Evolutionary conservation across 2,329 filamentous ascomycete genomes (phyloP), one percentile per base, ranked within the genome.

Genomic region (Fonsecaea erecta): DNA sequence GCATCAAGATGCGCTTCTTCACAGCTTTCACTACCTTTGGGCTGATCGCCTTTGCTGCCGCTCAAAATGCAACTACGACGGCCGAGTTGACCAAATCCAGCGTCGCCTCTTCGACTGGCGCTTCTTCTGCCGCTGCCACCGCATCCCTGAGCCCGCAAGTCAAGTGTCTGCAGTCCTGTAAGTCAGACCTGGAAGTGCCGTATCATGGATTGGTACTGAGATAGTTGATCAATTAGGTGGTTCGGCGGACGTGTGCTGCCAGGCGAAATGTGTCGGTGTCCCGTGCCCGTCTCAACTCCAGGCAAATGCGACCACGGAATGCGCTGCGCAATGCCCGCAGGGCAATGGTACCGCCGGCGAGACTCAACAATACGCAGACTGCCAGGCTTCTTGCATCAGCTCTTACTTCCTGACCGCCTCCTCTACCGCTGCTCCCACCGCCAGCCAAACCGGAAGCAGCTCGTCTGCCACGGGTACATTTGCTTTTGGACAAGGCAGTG

Each of bases 321-420:
- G 84, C 71, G 83, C 82, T 53, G 77, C 77, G 52, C 77, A 80
- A 60, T 86, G 84, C 74, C 79, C 82, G 63, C 82, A 85, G 77
- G 84, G 84, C 61, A 78, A 79, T 68, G 83, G 83, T 52, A 77
- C 80, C 32, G 73, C 78, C 2, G 74, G 73, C 12, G 82, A 80
- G 65, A 82, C 79, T 35, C 68, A 79, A 59, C 75, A 75, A 64
- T 86, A 81, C 70, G 77, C 78, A 66, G 68, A 77, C 54, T 86
- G 84, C 74, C 77, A 82, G 72, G 75, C 80, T 59, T 71, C 73
- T 64, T 86, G 84, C 77, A 82, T 81, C 74, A 77, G 73, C 73
- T 79, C 76, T 66, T 75, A 80, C 72, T 85, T 82, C 78, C 79
- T 83, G 72, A 78, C 75, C 11, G 71, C 72, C 56, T 75, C 71